A percentile compares a stretch with the other conserved stretches of the same genome.
These are phyloP conservation scores for Fusarium abutilonis DNA, from an alignment of 2,329 filamentous ascomycete species.

Conservation along the genomic window DNA sequence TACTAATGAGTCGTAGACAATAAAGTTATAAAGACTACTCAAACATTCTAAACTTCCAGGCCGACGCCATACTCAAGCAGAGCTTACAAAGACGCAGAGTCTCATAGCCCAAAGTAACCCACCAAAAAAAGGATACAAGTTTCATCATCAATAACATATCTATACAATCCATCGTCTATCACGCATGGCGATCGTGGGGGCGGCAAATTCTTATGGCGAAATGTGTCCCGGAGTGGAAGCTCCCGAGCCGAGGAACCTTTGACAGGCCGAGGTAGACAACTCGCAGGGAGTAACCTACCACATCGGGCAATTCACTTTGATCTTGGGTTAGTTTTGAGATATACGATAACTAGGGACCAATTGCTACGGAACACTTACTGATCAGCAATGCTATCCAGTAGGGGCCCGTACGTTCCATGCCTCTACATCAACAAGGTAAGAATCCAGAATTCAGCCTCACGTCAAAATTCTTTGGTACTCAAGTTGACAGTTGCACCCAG, in stretches of 20 bases:
- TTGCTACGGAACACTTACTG: not conserved
- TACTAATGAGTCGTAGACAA: too few relatives aligned
- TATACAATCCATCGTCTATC: not conserved
- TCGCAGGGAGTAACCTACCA: not conserved
- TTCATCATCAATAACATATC: constrained; percentile 4
- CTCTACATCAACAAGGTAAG: constrained; percentile 1
- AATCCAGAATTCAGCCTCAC: not conserved
- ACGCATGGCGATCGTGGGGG: constrained; percentile 1
- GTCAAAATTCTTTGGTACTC: not conserved
- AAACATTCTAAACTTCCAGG: too few relatives aligned
- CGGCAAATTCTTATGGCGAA: not conserved
- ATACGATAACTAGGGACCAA: constrained; percentile 15
- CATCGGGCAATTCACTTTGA: not conserved
- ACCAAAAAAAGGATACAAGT: not conserved
- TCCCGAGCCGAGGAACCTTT: constrained; percentile 29
- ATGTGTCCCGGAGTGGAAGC: constrained; percentile 28
- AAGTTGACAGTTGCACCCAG: not conserved
- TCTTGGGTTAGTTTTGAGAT: constrained; percentile 7
- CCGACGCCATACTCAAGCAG: too few relatives aligned
- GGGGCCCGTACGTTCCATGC: not conserved
- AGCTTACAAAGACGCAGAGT: not conserved
- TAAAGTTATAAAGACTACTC: too few relatives aligned
- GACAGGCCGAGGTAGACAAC: constrained; percentile 26
- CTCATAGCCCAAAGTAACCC: constrained; percentile 2
- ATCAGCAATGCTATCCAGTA: not conserved